Evolutionary conservation across 352 stramenopile species (phyloP).

Genomic region (Phytophthora citricola): DNA sequence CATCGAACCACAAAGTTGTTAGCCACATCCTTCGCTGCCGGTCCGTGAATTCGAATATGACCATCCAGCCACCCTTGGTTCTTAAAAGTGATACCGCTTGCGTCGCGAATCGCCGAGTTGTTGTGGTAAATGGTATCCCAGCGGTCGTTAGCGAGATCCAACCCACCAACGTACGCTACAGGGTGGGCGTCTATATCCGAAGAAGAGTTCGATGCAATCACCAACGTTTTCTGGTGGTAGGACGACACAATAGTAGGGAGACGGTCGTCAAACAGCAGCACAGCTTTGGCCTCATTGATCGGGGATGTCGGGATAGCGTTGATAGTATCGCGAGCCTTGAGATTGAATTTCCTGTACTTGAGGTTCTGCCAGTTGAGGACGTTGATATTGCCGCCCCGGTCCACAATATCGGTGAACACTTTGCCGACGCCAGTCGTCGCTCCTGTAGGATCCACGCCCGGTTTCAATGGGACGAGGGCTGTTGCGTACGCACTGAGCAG

Average conservation of each 20-base stretch:
- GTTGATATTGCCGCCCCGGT: constrained; percentile 50
- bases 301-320: constrained; percentile 37
- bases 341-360: constrained; percentile 47
- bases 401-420: constrained; percentile 41
- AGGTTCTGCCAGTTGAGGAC: constrained; percentile 65
- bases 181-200: constrained; percentile 19
- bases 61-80: constrained; percentile 68
- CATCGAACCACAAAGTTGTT: constrained; percentile 64
- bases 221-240: constrained; percentile 67
- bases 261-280: constrained; percentile 63
- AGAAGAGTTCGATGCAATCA: constrained; percentile 17
- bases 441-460: constrained; percentile 28
- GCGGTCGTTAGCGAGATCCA: constrained; percentile 62
- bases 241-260: constrained; percentile 41
- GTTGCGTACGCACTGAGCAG: constrained; percentile 56
- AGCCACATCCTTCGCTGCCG: constrained; percentile 55
- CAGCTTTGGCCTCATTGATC: constrained; percentile 28
- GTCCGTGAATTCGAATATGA: constrained; percentile 52
- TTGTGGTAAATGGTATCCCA: constrained; percentile 73
- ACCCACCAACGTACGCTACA: constrained; percentile 58
- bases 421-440: constrained; percentile 39
- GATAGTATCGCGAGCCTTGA: constrained; percentile 48
- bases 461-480: constrained; percentile 52
- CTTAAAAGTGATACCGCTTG: constrained; percentile 38
- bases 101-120: constrained; percentile 41